Evolutionary conservation across 1,284 basidiomycete species (phyloP), one percentile per base, ranked within the genome.

Genomic region (Trichosporon coremiiforme): DNA sequence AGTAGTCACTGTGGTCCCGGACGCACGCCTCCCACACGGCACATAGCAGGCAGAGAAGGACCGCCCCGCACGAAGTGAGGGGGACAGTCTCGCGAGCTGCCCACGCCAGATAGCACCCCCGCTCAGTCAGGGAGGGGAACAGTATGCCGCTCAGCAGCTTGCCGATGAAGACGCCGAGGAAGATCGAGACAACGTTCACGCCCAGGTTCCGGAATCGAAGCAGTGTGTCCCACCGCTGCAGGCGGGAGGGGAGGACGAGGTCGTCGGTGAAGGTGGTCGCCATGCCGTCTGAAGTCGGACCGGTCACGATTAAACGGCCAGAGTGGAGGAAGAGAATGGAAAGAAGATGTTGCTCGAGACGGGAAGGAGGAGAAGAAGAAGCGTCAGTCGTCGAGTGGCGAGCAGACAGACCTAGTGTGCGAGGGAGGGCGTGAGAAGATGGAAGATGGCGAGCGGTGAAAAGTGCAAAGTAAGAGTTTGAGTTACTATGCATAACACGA

Each of bases 241-340:
- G 20, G 29, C 57, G 57, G 57, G 57, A 60, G 57, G 57, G 57
- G 17, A 60, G 29, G 31, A 60, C 57, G 29, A 60, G 57, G 29
- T 60, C 57, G 57, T 60, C 57, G 10, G 57, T 60, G 57, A 33
- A 33, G 31, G 29, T 33, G 57, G 47, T 2, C 47, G 22, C 15
- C 47, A 53, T 53, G 41, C 17, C 41, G 36, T 7, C 12, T 10
- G 33, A 33, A 33, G 33, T 33, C 4, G 33, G 33, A 41, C n/a
- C n/a, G n/a, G n/a, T n/a, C n/a, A n/a, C n/a, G n/a, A n/a, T n/a
- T n/a, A 15, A 15, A 12, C 8, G n/a, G n/a, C n/a, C n/a, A 15
- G 38, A 41, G 10, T 6, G 38, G 38, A 10, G 13, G 12, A 15
- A 41, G 8, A 15, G 6, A 12, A 15, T 12, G 38, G n/a, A n/a